Evolutionary conservation across 768 basidiomycete species (phyloP).

Genomic region (Lyophyllum atratum): DNA sequence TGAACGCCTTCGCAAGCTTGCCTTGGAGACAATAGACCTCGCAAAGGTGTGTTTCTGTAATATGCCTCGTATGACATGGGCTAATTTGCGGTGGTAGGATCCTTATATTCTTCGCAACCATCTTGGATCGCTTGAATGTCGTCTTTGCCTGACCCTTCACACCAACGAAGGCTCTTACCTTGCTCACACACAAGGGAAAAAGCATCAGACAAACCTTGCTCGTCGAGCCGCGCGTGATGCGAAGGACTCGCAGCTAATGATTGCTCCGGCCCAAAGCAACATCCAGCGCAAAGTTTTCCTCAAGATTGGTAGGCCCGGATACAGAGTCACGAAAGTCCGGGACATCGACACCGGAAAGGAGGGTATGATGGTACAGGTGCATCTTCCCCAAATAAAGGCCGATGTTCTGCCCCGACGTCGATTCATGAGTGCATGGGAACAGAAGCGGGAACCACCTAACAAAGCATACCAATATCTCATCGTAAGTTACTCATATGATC

Average conservation of each 20-base stretch:
- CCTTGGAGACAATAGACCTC: conserved; percentile 95
- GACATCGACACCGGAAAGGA: conserved; percentile 90
- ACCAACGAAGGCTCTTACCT: conserved; percentile 99
- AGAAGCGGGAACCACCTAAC: conserved; percentile 92
- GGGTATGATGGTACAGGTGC: conserved; percentile 97
- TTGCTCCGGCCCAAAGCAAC: conserved; percentile 76
- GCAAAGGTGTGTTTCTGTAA: conserved; percentile 70
- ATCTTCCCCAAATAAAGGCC: conserved; percentile 90
- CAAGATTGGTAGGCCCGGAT: conserved; percentile 95
- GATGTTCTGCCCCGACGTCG: conserved; percentile 83
- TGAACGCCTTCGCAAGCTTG: conserved; percentile 92
- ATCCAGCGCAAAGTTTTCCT: conserved; percentile 93
- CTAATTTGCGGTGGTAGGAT: conserved; percentile 55
- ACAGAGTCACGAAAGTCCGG: conserved; percentile 95
- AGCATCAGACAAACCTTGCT: conserved; percentile 98
- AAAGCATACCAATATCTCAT: conserved; percentile 97
- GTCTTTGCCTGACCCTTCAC: conserved; percentile 94
- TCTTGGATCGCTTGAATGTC: conserved; percentile 97
- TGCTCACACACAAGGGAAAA: conserved; percentile 99
- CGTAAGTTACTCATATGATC: conserved; percentile 49
- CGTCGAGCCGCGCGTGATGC: conserved; percentile 96
- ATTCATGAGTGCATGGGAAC: conserved; percentile 99
- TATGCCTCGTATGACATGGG: neutral
- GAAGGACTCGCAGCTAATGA: conserved; percentile 90
- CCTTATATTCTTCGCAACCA: conserved; percentile 99